These are phyloP conservation scores for Magnusiomyces suaveolens DNA, from an alignment of 1,139 yeast genomes.

Conservation along the genomic window DNA sequence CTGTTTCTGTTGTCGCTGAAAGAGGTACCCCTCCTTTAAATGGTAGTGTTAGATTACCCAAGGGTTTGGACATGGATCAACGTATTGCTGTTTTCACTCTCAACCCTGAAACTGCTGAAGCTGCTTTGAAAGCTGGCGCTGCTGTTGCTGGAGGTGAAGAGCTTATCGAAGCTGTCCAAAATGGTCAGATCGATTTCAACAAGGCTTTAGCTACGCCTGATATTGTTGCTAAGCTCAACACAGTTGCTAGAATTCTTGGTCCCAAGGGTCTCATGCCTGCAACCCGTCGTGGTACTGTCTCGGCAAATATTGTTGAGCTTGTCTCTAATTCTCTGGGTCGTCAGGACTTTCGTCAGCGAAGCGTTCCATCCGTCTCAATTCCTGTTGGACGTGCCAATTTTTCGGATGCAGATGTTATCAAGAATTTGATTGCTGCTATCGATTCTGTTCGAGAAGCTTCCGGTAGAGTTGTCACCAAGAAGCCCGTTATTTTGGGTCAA, in stretches of 20 bases:
- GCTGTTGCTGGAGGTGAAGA: conserved; percentile 62
- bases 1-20: conserved; percentile 62
- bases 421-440: conserved; percentile 63
- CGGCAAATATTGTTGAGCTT: conserved; percentile 49
- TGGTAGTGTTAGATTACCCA: conserved; percentile 73
- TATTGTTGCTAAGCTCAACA: conserved; percentile 49
- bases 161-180: conserved; percentile 51
- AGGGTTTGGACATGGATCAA: conserved; percentile 52
- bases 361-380: conserved; percentile 39
- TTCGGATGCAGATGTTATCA: conserved; percentile 64
- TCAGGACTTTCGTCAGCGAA: conserved; percentile 60
- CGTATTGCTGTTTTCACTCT: conserved; percentile 61
- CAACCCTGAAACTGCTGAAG: conserved; percentile 42
- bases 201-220: conserved; percentile 84
- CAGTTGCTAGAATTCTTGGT: conserved; percentile 70
- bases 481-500: conserved; percentile 62
- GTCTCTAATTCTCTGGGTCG: conserved; percentile 54
- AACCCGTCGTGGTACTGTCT: conserved; percentile 77
- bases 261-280: conserved; percentile 87
- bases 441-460: conserved; percentile 54
- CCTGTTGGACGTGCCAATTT: conserved; percentile 63
- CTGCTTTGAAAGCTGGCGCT: conserved; percentile 52
- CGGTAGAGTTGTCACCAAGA: conserved; percentile 41
- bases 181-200: conserved; percentile 58
- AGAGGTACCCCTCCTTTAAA: conserved; percentile 67